Evolutionary conservation across 2,329 filamentous ascomycete genomes (phyloP), one percentile per base, ranked within the genome.

Genomic region (Thyridium curvatum): DNA sequence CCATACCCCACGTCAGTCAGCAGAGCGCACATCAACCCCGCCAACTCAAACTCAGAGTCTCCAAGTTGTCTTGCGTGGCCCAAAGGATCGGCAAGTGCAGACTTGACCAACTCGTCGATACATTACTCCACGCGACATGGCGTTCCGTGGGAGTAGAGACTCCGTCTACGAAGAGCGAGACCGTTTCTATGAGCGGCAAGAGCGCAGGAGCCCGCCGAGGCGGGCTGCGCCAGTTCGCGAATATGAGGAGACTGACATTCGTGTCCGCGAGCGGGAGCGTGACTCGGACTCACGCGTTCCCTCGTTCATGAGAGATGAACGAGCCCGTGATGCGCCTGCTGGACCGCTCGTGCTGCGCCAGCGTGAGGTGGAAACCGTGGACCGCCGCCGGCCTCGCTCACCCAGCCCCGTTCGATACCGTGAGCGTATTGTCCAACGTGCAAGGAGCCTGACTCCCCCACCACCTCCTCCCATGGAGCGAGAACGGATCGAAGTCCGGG

Each of bases 321-420:
- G 71, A 40, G 67, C 67, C 12, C 42, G 55, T 18, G 73, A 77
- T 4, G 16, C 31, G 41, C 21, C 21, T 10, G 57, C 66, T 18
- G 73, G 73, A 3, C 64, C 68, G 30, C 55, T 79, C 50, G 74
- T 79, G 14, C 63, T 79, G 35, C 69, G 74, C 37, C 61, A 71
- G 47, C 66, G 73, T 34, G 72, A 78, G 40, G 62, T 77, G 37
- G 74, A 78, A 59, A 74, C 69, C 1, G 51, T 72, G 42, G 72
- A 77, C 52, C 60, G 63, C 32, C 55, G 58, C 30, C 62, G 72
- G 37, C 64, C 65, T 38, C 69, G 63, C 37, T 70, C 65, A 41
- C 68, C 68, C 17, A 59, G 52, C 37, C 54, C 60, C 10, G 44
- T 63, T 14, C 62, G 62, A 8, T 54, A 64, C 34, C 59, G 64